Evolutionary conservation across 106 monocot genomes (phyloP).

Genomic region (Amphibolis antarctica): DNA sequence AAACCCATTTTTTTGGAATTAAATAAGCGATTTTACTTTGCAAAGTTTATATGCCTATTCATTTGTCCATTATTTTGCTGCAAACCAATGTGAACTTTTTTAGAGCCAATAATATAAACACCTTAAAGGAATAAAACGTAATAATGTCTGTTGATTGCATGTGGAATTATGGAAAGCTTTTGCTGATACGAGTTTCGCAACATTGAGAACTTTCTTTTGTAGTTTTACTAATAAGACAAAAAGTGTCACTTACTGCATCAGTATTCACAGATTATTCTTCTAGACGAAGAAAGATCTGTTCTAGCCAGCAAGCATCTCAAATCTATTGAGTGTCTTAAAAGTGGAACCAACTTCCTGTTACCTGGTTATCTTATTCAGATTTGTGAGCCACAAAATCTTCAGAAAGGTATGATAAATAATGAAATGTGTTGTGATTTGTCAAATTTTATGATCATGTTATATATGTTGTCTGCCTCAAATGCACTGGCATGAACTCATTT

Average conservation of each 20-base stretch:
- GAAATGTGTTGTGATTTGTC: background rate
- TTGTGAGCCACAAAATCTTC: slow-evolving; percentile 18
- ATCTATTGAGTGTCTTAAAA: slow-evolving; percentile 24
- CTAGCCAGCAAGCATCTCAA: slow-evolving; percentile 42
- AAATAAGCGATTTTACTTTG: too few relatives aligned
- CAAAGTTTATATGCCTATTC: too few relatives aligned
- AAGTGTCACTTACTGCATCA: background rate
- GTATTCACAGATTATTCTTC: slow-evolving; percentile 26
- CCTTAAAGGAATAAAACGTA: too few relatives aligned
- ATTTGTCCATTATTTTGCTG: too few relatives aligned
- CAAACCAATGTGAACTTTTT: too few relatives aligned
- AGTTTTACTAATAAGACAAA: too few relatives aligned
- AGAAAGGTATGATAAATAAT: slow-evolving; percentile 16
- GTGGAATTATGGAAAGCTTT: too few relatives aligned
- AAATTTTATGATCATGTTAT: background rate
- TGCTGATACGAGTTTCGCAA: too few relatives aligned
- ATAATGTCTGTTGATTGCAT: too few relatives aligned
- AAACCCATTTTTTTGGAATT: too few relatives aligned
- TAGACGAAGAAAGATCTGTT: slow-evolving; percentile 33
- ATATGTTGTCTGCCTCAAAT: background rate
- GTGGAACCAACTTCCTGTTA: slow-evolving; percentile 21
- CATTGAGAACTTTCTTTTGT: too few relatives aligned
- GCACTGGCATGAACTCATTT: background rate
- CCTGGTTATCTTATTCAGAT: slow-evolving; percentile 39
- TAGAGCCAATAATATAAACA: too few relatives aligned